Percentiles rank a stretch among this genome's conserved stretches.
Conservation (phyloP, 148 eudicot species). For the Beta vulgaris region DNA sequence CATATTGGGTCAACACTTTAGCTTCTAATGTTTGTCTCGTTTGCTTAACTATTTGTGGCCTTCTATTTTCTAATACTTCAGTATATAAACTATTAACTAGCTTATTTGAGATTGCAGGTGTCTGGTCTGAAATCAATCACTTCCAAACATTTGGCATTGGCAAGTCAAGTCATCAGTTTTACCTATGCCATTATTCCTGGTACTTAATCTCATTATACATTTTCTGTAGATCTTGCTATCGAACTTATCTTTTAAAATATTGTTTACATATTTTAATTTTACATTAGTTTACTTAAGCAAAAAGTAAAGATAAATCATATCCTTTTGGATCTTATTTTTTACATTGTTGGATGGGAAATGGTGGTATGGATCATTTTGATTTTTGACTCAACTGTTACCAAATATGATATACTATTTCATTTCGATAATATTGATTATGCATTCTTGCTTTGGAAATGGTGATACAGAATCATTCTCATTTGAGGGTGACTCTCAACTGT, state of each 20-base stretch:
- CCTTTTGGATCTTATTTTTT: neutral
- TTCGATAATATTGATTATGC: neutral
- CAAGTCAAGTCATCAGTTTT: slow-evolving; percentile 96
- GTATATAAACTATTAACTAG: neutral
- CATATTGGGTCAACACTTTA: no score
- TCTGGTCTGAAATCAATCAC: slow-evolving; percentile 96
- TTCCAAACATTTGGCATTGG: slow-evolving; percentile 92
- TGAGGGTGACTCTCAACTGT: slow-evolving; percentile 2
- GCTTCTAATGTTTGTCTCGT: neutral
- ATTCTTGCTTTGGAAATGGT: neutral
- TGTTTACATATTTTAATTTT: neutral
- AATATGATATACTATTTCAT: no score
- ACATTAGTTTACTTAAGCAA: neutral
- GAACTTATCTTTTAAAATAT: neutral
- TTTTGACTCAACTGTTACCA: neutral
- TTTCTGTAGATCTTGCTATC: neutral
- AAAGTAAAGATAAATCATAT: neutral
- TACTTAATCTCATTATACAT: slow-evolving; percentile 34
- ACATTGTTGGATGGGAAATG: neutral
- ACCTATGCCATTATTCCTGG: slow-evolving; percentile 84
- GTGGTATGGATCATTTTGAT: neutral
- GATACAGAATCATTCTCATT: neutral
- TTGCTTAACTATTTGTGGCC: neutral
- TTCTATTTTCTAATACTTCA: neutral
- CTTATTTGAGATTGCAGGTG: slow-evolving; percentile 54